phyloP scores from a whole-genome alignment of 2,329 filamentous ascomycete genomes.

The Ophiocordyceps camponoti-saundersi region DNA sequence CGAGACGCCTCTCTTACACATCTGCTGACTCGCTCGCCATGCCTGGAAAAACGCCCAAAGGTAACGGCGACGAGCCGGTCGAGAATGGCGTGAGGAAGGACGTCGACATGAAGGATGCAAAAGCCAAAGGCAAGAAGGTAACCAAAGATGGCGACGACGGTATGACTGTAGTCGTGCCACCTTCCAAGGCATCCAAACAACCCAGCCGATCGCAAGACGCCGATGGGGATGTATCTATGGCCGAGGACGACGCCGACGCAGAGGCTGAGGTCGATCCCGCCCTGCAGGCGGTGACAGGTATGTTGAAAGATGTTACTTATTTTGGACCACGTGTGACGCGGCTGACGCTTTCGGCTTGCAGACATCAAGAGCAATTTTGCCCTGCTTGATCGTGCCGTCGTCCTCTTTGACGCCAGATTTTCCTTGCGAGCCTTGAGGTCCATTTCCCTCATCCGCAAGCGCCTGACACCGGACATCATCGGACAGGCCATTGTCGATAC shows the following conservation, averaged over 20 bases:
- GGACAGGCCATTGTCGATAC: slow-evolving; percentile 67
- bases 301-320: neutral
- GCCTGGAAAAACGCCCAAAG: slow-evolving; percentile 58
- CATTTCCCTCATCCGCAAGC: slow-evolving; percentile 90
- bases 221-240: slow-evolving; percentile 58
- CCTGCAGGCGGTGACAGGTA: slow-evolving; percentile 43
- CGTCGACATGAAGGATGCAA: slow-evolving; percentile 51
- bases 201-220: slow-evolving; percentile 38
- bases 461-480: slow-evolving; percentile 66
- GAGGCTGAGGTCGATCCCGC: slow-evolving; percentile 43
- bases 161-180: slow-evolving; percentile 69
- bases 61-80: slow-evolving; percentile 51
- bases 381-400: slow-evolving; percentile 79
- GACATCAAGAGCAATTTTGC: slow-evolving; percentile 93
- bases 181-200: slow-evolving; percentile 46
- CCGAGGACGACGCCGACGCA: slow-evolving; percentile 33
- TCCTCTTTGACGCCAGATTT: slow-evolving; percentile 88
- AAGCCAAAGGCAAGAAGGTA: slow-evolving; percentile 47
- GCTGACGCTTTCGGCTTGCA: slow-evolving; percentile 19
- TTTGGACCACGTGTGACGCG: neutral
- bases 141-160: slow-evolving; percentile 55
- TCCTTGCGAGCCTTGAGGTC: slow-evolving; percentile 85
- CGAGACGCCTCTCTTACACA: neutral
- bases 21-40: slow-evolving; percentile 23
- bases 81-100: slow-evolving; percentile 52